Evolutionary conservation across 2,329 filamentous ascomycete genomes (phyloP).

Genomic region (Diplodia scrobiculata): DNA sequence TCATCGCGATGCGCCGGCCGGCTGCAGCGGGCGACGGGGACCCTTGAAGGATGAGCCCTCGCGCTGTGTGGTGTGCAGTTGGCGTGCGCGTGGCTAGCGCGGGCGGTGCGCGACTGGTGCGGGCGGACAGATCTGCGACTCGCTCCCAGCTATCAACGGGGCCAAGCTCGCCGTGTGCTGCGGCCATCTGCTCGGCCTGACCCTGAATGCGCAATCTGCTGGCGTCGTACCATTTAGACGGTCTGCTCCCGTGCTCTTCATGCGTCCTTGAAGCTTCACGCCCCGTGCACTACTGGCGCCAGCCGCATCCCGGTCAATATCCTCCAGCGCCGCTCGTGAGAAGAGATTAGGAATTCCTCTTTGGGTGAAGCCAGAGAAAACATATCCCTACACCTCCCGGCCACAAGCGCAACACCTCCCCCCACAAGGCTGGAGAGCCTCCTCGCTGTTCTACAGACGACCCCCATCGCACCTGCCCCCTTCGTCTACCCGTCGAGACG

Average conservation of each 20-base stretch:
- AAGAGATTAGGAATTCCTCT: constrained; percentile 27
- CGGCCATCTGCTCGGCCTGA: constrained; percentile 27
- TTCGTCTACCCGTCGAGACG: background rate
- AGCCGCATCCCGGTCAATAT: constrained; percentile 15
- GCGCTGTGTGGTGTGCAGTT: constrained; percentile 11
- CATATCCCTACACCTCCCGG: constrained; percentile 26
- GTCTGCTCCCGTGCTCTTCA: constrained; percentile 28
- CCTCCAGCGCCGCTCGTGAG: constrained; percentile 25
- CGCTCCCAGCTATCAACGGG: constrained; percentile 24
- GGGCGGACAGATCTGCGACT: constrained; percentile 27
- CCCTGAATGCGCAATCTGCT: constrained; percentile 28
- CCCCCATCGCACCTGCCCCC: constrained; percentile 17
- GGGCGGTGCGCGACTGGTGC: constrained; percentile 1
- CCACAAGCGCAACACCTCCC: constrained; percentile 22
- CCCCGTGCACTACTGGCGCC: constrained; percentile 24
- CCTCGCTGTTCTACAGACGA: constrained; percentile 15
- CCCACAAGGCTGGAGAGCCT: constrained; percentile 23
- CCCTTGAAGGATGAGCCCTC: constrained; percentile 5
- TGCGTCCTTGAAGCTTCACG: constrained; percentile 27
- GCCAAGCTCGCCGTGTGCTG: constrained; percentile 25
- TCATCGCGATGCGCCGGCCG: constrained; percentile 12
- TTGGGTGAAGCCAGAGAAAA: constrained; percentile 27
- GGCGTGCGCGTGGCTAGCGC: constrained; percentile 24
- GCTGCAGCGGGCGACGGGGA: constrained; percentile 7
- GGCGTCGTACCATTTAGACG: constrained; percentile 29